These are phyloP conservation scores for Polysphondylium violaceum DNA, from an alignment of 78 protist genomes.

Conservation along the genomic window DNA sequence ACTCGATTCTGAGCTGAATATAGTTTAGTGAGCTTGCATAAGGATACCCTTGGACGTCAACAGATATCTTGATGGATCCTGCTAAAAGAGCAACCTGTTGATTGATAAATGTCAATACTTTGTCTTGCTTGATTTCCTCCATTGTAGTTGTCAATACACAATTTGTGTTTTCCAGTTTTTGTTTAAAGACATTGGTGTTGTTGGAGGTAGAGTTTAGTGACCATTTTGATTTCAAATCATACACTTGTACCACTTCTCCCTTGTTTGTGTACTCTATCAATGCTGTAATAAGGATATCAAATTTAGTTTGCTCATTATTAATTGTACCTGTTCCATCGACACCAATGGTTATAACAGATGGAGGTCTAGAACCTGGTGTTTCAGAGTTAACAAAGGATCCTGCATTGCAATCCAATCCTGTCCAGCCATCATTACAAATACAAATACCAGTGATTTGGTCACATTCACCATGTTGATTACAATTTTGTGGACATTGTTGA, in stretches of 20 bases:
- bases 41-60: not conserved
- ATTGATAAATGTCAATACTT: not conserved
- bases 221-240: not conserved
- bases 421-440: not conserved
- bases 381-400: not conserved
- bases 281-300: not conserved
- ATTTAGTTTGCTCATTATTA: slow-evolving; percentile 3
- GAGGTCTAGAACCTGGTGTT: no score
- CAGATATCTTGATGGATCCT: not conserved
- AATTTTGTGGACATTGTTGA: not conserved
- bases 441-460: not conserved
- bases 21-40: not conserved
- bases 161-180: not conserved
- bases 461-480: slow-evolving; percentile 4
- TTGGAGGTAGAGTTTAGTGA: not conserved
- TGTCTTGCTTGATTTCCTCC: not conserved
- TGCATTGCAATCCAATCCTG: slow-evolving; percentile 24
- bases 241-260: not conserved
- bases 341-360: no score
- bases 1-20: not conserved
- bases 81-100: not conserved
- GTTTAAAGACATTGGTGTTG: not conserved
- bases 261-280: not conserved
- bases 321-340: not conserved
- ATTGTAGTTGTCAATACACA: not conserved